phyloP scores from a whole-genome alignment of 2,329 filamentous ascomycete species.

The Paraphoma chrysanthemicola region DNA sequence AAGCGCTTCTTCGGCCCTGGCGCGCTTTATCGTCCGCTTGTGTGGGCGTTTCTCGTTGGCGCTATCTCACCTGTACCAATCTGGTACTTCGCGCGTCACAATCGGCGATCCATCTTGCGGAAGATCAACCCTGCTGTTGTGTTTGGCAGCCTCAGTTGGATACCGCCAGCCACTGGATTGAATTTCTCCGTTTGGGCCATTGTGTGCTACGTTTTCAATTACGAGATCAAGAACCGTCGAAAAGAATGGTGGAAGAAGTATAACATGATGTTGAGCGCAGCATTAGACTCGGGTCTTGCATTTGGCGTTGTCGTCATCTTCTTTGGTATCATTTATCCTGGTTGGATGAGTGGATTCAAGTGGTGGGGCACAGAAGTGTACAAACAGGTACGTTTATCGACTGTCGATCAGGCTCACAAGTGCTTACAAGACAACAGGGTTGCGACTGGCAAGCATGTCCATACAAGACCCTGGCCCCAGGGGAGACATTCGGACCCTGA shows the following conservation, averaged over 20 bases:
- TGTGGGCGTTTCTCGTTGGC: slow-evolving; percentile 84
- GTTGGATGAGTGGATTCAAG: slow-evolving; percentile 72
- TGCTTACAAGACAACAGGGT: slow-evolving; percentile 53
- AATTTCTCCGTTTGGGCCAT: slow-evolving; percentile 89
- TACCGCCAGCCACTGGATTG: slow-evolving; percentile 80
- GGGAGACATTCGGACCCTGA: slow-evolving; percentile 43
- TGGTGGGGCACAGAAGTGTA: slow-evolving; percentile 93
- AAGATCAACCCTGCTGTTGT: slow-evolving; percentile 84
- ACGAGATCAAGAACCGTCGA: slow-evolving; percentile 71
- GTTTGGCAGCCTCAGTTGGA: slow-evolving; percentile 84
- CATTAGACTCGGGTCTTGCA: slow-evolving; percentile 81
- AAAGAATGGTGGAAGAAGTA: slow-evolving; percentile 89
- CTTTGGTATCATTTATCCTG: slow-evolving; percentile 85
- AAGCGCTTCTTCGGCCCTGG: slow-evolving; percentile 79
- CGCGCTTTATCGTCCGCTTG: slow-evolving; percentile 76
- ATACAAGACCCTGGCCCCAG: slow-evolving; percentile 64
- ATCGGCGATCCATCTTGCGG: slow-evolving; percentile 67
- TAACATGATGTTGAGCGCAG: slow-evolving; percentile 86
- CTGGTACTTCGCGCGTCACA: slow-evolving; percentile 71
- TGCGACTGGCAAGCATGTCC: slow-evolving; percentile 86
- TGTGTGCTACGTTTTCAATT: slow-evolving; percentile 86
- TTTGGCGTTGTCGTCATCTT: slow-evolving; percentile 85
- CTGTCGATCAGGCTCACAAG: too few species aligned
- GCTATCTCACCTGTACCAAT: slow-evolving; percentile 76
- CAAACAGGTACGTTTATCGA: slow-evolving; percentile 60